Evolutionary conservation across 2,329 filamentous ascomycete species (phyloP).

Genomic region (Nigrograna mackinnonii): DNA sequence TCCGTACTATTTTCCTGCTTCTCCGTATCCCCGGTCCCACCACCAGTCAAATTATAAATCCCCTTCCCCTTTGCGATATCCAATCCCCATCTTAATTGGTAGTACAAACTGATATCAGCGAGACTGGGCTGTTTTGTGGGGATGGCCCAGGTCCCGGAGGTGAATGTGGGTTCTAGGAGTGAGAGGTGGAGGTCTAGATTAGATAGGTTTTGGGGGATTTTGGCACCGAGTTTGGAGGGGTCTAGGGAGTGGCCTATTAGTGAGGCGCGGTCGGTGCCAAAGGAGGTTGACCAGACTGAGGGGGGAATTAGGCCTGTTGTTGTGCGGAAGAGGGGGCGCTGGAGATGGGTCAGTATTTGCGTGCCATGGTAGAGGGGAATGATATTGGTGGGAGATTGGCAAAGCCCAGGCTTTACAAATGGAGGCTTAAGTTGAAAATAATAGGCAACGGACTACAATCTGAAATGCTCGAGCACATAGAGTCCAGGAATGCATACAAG

Average conservation of each 20-base stretch:
- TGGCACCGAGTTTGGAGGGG: conserved; percentile 42
- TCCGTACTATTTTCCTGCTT: conserved; percentile 15
- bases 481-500: no score
- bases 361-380: not conserved
- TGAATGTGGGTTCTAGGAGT: conserved; percentile 41
- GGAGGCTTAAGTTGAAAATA: not conserved
- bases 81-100: conserved; percentile 43
- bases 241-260: conserved; percentile 45
- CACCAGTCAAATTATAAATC: conserved; percentile 39
- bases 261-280: conserved; percentile 42
- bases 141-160: conserved; percentile 33
- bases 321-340: conserved; percentile 42
- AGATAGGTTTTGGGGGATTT: conserved; percentile 41
- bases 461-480: not conserved
- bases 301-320: conserved; percentile 46
- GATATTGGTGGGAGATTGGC: no score
- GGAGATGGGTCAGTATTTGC: not conserved
- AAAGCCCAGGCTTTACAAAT: not conserved
- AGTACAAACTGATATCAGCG: conserved; percentile 43
- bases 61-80: conserved; percentile 42
- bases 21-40: conserved; percentile 28
- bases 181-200: conserved; percentile 41
- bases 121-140: conserved; percentile 36
- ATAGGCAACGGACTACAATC: conserved; percentile 1
- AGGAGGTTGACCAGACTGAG: conserved; percentile 42